Conservation (phyloP, 345 rosid genomes). For the Erucastrum elatum region DNA sequence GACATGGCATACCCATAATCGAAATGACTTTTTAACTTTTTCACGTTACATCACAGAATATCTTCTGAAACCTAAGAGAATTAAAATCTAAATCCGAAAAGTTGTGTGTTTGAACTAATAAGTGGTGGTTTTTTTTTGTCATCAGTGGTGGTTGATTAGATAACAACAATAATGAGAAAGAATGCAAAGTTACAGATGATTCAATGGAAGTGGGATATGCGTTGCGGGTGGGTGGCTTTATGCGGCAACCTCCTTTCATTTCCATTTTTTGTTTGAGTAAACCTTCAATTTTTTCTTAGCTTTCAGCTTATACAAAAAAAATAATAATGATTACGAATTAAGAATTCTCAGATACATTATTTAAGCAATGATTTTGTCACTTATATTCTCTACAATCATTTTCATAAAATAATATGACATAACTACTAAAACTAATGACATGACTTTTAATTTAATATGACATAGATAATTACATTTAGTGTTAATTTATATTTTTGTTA, state of each 20-base stretch:
- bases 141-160: not conserved
- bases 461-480: no score
- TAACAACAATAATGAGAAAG: not conserved
- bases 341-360: not conserved
- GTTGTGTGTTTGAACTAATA: not conserved
- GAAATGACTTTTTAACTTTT: not conserved
- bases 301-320: not conserved
- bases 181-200: not conserved
- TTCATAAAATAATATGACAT: no score
- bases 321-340: no score
- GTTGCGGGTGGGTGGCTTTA: not conserved
- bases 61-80: not conserved
- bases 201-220: not conserved
- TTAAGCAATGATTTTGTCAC: no score
- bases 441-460: no score
- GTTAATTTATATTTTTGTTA: no score
- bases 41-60: not conserved
- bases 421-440: no score
- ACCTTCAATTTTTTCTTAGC: not conserved
- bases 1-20: not conserved
- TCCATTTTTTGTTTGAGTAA: no score
- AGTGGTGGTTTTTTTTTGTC: no score
- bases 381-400: no score
- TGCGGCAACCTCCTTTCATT: not conserved
- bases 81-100: not conserved